Base-by-base conservation (phyloP, 345 rosid genomes). In the Geranium rotundifolium region DNA sequence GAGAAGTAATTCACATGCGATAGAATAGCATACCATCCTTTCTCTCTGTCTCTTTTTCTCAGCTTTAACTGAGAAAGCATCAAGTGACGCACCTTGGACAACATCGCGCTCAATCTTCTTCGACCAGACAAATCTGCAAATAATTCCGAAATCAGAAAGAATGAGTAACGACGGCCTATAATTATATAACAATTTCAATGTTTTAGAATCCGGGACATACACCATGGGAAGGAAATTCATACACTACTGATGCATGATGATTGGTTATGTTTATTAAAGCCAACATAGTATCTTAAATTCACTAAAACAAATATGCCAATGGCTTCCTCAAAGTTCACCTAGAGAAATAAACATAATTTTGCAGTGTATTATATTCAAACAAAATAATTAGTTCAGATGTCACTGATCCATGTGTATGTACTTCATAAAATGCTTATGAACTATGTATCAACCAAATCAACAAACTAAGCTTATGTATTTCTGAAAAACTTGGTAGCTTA, bases 21-120 rank as follows among this genome's bases (percentile, higher is more conserved):
- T 23, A 59, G 31, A 56, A 30, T 4, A 66, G 59, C 81, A 63
- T 81, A 92, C 98, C 98, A 92, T 82, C 65, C 95, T 87, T 75
- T 92, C 98, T 61, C 56, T 82, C 57, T 74, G 78, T 70, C 77
- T 89, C 80, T 80, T 84, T 75, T 82, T 92, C 88, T 92, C 98
- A 19, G 97, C 85, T 81, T 82, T 92, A 41, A 79, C 73, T 0
- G 97, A 84, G 69, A 87, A 92, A 59, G 17, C 75, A 0, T 85
- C 96, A 59, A 90, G 75, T 0, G 86, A 71, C 13, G 71, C 88
- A 30, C 97, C 96, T 34, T 79, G 84, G 39, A 79, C 1, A 63
- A 92, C 90, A 82, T 90, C 97, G 7, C 81, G 85, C 72, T 87
- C 97, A 60, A 92, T 92, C 79, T 90, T 90, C 81, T 92, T 92